Evolutionary conservation across 805 yeast species (phyloP), one percentile per base, ranked within the genome.

Genomic region (Wickerhamomyces ciferrii): DNA sequence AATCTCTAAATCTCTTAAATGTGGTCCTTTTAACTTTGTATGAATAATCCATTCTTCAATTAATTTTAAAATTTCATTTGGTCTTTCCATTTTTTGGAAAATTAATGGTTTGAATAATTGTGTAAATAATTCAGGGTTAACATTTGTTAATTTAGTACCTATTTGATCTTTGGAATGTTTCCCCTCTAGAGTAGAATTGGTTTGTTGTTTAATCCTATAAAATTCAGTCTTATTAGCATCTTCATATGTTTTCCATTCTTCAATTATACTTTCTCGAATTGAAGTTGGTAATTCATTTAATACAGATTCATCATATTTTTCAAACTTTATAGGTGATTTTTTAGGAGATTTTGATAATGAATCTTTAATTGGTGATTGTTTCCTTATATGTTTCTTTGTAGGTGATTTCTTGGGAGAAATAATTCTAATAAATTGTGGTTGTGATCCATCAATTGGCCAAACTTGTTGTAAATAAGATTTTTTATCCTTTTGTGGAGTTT

Each of bases 21-120:
- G 70, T 2, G 79, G 79, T 0, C 72, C 71, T 19, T 52, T 56
- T 0, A 46, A 45, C 3, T 59, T 49, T 2, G 72, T 65, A n/a
- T 52, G 53, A 8, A 48, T 51, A 1, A 73, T 54, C 80, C 80
- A 75, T 3, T 52, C 42, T 8, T 53, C 53, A n/a, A 72, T 41
- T 25, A 67, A 41, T 8, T 49, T 21, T n/a, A 63, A 52, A 7
- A 75, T 60, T n/a, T 66, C 66, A n/a, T 57, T 61, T n/a, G 67
- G 60, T 5, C 64, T 54, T 1, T 53, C 49, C 20, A 50, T 48
- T 3, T 62, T 65, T 46, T 68, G 74, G 42, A 74, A 71, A n/a
- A 21, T 31, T 9, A 50, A 15, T 8, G 57, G 50, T 11, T 44
- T 21, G 2, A 19, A 13, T 10, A 54, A 29, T 9, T 39, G 39